Evolutionary conservation across 2,329 filamentous ascomycete genomes (phyloP), one percentile per base, ranked within the genome.

Genomic region (Paraphoma sp.): DNA sequence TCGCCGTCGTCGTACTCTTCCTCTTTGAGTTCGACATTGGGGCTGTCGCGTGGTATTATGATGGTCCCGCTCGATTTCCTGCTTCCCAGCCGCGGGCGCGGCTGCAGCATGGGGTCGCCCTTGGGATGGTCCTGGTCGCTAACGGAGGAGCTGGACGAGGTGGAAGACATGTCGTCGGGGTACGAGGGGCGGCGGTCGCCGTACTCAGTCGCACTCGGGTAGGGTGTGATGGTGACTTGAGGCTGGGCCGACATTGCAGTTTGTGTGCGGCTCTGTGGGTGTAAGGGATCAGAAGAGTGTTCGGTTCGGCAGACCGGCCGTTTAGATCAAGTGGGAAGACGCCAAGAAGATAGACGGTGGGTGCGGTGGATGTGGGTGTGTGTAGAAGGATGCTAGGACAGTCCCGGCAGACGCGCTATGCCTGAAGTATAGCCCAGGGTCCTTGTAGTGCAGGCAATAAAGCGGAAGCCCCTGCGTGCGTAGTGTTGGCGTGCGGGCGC

Each of bases 1-100:
- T 97, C 93, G 74, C 92, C 90, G 23, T 93, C 90, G 28, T 93
- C 92, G 67, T 93, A 91, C 61, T 91, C 85, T 60, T 90, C 86
- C 62, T 92, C 88, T 59, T 89, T 80, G 36, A 91, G 86, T 63
- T 91, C 89, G 58, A 92, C 87, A 56, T 89, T 87, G 17, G 86
- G 87, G 68, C 85, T 90, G 71, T 94, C 90, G 65, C 91, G 86
- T 36, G 90, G 89, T 40, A 96, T 89, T 62, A 93, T 90, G 63
- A 95, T 89, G 46, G 92, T 92, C 54, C 90, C 90, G 73, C 90
- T 94, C 66, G 89, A 91, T 78, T 92, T 92, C 47, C 91, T 85
- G 66, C 86, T 90, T 16, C 86, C 86, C 57, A 94, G 80, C 53
- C 86, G 84, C 29, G 91, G 91, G 36, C 91, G 86, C 60, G 82